Conservation (phyloP, 2,329 filamentous ascomycete species). For the Leptographium procerum region DNA sequence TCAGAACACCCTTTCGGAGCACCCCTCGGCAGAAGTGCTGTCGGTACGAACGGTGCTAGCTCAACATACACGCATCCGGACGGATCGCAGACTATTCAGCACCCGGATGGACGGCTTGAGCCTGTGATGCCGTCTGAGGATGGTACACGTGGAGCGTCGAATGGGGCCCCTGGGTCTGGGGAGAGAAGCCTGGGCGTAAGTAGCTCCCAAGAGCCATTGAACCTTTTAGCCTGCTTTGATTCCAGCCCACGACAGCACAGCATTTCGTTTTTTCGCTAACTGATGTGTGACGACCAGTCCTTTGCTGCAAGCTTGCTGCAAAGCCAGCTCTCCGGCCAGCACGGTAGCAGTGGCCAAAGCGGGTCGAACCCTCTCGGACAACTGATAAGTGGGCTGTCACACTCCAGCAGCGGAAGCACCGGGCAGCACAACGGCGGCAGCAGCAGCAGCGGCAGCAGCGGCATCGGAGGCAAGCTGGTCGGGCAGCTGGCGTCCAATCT, state of each 20-base stretch:
- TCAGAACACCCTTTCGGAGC: conserved; percentile 52
- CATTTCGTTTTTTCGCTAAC: not conserved
- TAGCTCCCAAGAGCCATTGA: conserved; percentile 11
- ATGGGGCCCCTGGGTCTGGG: conserved; percentile 17
- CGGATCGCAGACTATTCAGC: conserved; percentile 48
- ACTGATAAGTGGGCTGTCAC: conserved; percentile 31
- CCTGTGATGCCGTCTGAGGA: conserved; percentile 36
- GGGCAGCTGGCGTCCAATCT: conserved; percentile 44
- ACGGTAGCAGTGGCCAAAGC: conserved; percentile 25
- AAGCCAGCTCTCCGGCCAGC: conserved; percentile 32
- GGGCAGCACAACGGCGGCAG: conserved; percentile 18
- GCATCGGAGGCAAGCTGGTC: conserved; percentile 40
- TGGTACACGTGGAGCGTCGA: conserved; percentile 27
- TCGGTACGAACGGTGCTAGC: conserved; percentile 12
- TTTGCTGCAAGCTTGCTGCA: conserved; percentile 49
- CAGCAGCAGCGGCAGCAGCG: conserved; percentile 24
- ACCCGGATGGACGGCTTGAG: conserved; percentile 50
- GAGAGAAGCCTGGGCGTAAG: conserved; percentile 57
- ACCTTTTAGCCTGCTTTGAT: not conserved
- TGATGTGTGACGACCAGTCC: conserved; percentile 27
- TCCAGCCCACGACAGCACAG: not conserved
- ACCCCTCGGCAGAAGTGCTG: conserved; percentile 18
- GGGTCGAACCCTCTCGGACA: conserved; percentile 31
- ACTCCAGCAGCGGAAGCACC: conserved; percentile 16
- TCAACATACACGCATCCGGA: conserved; percentile 48